A percentile compares a stretch with the other conserved stretches of the same genome.
Evolutionary conservation across 83 land plant species (phyloP).

Genomic region (Larix sibirica): DNA sequence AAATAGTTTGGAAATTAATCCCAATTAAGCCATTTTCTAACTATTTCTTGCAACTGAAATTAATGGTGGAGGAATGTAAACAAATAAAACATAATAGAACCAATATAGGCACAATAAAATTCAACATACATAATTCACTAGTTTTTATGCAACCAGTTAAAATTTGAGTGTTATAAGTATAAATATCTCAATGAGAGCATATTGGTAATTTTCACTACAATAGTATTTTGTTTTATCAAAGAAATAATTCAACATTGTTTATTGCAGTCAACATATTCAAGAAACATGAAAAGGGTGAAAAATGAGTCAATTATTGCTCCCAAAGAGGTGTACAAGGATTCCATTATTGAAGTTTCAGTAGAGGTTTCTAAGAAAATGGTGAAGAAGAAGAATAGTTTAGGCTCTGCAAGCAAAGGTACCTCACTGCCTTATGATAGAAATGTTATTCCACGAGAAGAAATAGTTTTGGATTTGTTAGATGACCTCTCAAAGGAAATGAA

Average conservation of each 20-base stretch:
- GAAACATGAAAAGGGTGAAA: not conserved
- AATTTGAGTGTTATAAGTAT: not conserved
- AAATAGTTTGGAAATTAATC: too few relatives aligned
- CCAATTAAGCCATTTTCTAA: too few relatives aligned
- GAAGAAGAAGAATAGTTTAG: not conserved
- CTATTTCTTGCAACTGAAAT: too few relatives aligned
- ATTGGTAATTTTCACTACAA: not conserved
- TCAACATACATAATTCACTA: not conserved
- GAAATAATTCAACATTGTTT: not conserved
- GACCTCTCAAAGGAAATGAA: constrained; percentile 14
- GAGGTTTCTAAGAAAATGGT: not conserved
- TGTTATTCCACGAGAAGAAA: not conserved
- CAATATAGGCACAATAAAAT: not conserved
- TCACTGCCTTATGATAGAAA: not conserved
- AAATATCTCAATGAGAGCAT: not conserved
- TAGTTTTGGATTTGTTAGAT: not conserved
- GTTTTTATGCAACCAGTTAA: not conserved
- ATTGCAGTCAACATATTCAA: not conserved
- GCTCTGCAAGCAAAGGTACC: not conserved
- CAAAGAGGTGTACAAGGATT: constrained; percentile 3
- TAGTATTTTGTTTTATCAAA: not conserved
- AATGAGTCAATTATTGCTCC: not conserved
- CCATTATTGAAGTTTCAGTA: not conserved
- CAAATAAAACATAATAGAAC: not conserved
- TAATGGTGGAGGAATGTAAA: too few relatives aligned